Conservation (phyloP, 768 basidiomycete genomes). For the Psilocybe cubensis region DNA sequence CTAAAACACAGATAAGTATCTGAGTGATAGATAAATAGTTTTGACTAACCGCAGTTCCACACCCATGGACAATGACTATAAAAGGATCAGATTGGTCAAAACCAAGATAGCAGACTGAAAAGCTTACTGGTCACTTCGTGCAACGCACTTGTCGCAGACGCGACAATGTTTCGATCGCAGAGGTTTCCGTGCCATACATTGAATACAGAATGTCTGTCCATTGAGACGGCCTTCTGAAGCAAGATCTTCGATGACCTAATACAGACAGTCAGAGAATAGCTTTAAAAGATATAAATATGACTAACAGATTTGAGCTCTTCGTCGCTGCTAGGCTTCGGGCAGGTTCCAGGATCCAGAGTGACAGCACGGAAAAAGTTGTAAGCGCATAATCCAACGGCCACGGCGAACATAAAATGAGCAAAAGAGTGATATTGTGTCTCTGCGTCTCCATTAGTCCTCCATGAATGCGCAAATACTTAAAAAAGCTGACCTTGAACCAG, state of each 20-base stretch:
- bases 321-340: conserved; percentile 80
- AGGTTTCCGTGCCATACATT: conserved; percentile 94
- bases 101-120: neutral
- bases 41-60: conserved; percentile 89
- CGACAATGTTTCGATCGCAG: conserved; percentile 96
- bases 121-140: conserved; percentile 90
- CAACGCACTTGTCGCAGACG: conserved; percentile 86
- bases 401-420: conserved; percentile 75
- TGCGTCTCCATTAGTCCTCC: conserved; percentile 27
- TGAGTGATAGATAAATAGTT: neutral
- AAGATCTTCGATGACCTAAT: conserved; percentile 88
- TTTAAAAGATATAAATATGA: conserved; percentile 7
- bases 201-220: conserved; percentile 95
- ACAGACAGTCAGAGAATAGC: neutral
- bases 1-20: conserved; percentile 38
- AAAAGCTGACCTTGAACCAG: conserved; percentile 67
- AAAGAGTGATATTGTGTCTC: conserved; percentile 80
- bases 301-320: conserved; percentile 86
- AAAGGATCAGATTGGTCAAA: conserved; percentile 2
- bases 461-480: neutral
- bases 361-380: conserved; percentile 94
- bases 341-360: conserved; percentile 87
- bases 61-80: conserved; percentile 97
- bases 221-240: conserved; percentile 88
- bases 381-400: conserved; percentile 69